phyloP scores from a whole-genome alignment of 176 grass and related monocot genomes.

The Triticum urartu region DNA sequence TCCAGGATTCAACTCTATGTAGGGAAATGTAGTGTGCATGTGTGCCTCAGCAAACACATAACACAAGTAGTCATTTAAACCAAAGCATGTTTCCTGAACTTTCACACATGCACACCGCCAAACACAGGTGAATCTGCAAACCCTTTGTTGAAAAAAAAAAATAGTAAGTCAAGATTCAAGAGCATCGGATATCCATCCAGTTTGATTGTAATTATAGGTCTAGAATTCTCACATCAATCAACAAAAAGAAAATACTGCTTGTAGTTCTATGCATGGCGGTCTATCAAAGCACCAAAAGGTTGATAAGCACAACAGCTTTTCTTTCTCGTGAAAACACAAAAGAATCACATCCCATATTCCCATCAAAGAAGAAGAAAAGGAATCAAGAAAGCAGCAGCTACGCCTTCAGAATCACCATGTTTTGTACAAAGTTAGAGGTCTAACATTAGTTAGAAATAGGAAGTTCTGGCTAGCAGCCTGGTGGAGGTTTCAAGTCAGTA shows the following conservation, averaged over 20 bases:
- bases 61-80: not conserved
- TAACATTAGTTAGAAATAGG: conserved; percentile 1
- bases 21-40: not conserved
- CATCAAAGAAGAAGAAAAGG: conserved; percentile 12
- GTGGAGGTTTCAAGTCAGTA: not conserved
- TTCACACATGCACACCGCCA: not conserved
- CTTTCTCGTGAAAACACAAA: conserved; percentile 30
- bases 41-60: not conserved
- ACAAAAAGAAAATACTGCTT: conserved; percentile 15
- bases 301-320: conserved; percentile 43
- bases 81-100: not conserved
- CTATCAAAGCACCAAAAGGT: conserved; percentile 32
- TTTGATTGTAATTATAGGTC: conserved; percentile 11
- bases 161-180: not conserved
- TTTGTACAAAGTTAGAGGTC: not conserved
- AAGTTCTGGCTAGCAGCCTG: not conserved
- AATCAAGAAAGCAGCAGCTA: conserved; percentile 20
- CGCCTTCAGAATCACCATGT: conserved; percentile 21
- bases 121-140: not conserved
- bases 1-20: not conserved
- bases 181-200: not conserved
- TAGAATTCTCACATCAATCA: conserved; percentile 9
- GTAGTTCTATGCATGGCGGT: conserved; percentile 18
- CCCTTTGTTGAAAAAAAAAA: not conserved
- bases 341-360: conserved; percentile 4